Evolutionary conservation across 495 filamentous ascomycete genomes (phyloP).

Genomic region (Trypethelium eluteriae): DNA sequence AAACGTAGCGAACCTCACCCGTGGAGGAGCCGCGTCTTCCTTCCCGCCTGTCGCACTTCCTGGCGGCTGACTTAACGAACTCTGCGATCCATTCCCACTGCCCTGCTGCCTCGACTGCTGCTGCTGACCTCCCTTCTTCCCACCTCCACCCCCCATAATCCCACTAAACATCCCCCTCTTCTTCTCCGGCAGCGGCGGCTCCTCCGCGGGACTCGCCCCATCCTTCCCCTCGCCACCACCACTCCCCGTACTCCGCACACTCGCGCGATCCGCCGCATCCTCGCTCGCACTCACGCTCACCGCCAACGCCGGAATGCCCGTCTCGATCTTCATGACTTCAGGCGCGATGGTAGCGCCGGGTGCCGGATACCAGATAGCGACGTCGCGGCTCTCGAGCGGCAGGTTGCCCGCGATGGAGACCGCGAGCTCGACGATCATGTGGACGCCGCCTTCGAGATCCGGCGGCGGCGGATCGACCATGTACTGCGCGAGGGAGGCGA

Average conservation of each 20-base stretch:
- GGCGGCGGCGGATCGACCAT: constrained; percentile 66
- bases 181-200: constrained; percentile 16
- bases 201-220: constrained; percentile 13
- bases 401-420: constrained; percentile 79
- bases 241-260: constrained; percentile 29
- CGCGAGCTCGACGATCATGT: constrained; percentile 90
- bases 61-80: constrained; percentile 19
- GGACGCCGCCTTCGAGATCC: constrained; percentile 70
- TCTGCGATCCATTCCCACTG: constrained; percentile 21
- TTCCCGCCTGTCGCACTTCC: constrained; percentile 27
- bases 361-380: constrained; percentile 73
- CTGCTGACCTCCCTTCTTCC: constrained; percentile 18
- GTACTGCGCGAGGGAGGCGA: constrained; percentile 58
- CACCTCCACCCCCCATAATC: constrained; percentile 24
- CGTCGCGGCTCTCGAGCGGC: constrained; percentile 84
- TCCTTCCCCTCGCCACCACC: constrained; percentile 24
- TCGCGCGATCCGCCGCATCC: constrained; percentile 40
- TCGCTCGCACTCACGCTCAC: constrained; percentile 45
- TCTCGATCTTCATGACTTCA: constrained; percentile 77
- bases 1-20: constrained; percentile 77
- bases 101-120: constrained; percentile 17
- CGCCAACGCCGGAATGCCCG: constrained; percentile 63
- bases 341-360: constrained; percentile 61
- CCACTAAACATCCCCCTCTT: constrained; percentile 33
- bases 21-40: constrained; percentile 37